phyloP scores from a whole-genome alignment of 2,329 filamentous ascomycete genomes.

The Biscogniauxia mediterranea region DNA sequence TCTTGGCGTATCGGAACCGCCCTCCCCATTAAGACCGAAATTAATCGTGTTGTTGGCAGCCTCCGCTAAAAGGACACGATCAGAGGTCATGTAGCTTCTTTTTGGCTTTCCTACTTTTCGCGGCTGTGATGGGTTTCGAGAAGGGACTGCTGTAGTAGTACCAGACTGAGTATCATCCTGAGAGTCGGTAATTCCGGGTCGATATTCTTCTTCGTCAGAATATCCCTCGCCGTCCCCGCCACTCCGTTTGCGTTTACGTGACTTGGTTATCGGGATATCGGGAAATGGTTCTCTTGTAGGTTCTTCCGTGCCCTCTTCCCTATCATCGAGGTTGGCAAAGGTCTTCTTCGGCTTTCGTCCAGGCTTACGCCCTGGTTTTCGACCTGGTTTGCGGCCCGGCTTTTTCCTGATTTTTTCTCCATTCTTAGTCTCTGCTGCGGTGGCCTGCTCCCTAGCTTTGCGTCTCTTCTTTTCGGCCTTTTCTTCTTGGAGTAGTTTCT shows the following conservation, averaged over 20 bases:
- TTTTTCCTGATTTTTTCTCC: constrained; percentile 28
- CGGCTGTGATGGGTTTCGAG: constrained; percentile 2
- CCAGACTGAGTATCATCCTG: constrained; percentile 25
- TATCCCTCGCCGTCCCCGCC: constrained; percentile 18
- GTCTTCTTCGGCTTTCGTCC: constrained; percentile 32
- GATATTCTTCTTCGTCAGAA: constrained; percentile 29
- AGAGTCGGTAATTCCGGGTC: constrained; percentile 21
- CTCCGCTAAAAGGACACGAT: background rate
- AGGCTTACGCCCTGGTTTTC: constrained; percentile 28
- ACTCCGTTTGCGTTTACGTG: constrained; percentile 30
- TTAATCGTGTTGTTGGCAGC: constrained; percentile 10
- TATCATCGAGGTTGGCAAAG: constrained; percentile 28
- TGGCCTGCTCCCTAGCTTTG: constrained; percentile 28
- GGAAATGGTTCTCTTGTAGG: constrained; percentile 24
- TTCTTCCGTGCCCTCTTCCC: constrained; percentile 25
- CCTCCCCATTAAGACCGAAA: constrained; percentile 9
- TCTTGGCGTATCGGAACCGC: constrained; percentile 21
- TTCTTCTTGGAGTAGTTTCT: constrained; percentile 48
- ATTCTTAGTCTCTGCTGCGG: constrained; percentile 16
- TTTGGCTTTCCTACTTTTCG: constrained; percentile 8
- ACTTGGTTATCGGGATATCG: constrained; percentile 15
- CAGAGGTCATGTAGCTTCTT: constrained; percentile 7
- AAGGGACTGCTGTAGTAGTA: constrained; percentile 7
- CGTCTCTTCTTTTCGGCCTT: constrained; percentile 34
- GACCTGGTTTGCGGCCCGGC: constrained; percentile 30